Percentiles rank a stretch among this genome's conserved stretches.
phyloP scores from a whole-genome alignment of 176 grass and related monocot species.

The Oryza australiensis region DNA sequence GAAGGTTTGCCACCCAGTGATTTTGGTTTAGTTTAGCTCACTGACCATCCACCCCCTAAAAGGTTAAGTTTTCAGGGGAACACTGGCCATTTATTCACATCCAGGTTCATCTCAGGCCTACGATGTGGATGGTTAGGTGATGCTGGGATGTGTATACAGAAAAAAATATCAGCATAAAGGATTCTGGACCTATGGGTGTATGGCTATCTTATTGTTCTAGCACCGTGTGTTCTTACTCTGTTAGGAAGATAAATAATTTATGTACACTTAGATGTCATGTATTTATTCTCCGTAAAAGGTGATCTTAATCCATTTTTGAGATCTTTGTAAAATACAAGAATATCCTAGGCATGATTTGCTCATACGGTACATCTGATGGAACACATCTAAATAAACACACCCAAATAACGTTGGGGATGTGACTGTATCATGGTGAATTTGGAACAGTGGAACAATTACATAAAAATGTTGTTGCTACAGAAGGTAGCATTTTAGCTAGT shows the following conservation, averaged over 20 bases:
- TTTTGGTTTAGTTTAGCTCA: constrained; percentile 8
- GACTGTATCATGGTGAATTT: constrained; percentile 1
- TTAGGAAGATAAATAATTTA: neutral
- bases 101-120: constrained; percentile 4
- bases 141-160: neutral
- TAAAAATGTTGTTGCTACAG: constrained; percentile 6
- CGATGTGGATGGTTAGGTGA: neutral
- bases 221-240: neutral
- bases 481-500: constrained; percentile 10
- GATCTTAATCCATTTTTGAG: neutral
- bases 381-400: neutral
- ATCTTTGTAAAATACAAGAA: neutral
- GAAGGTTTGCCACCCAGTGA: neutral
- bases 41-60: neutral
- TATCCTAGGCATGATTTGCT: neutral
- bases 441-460: neutral
- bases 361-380: neutral
- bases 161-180: neutral
- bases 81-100: neutral
- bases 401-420: neutral
- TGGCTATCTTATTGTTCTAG: neutral
- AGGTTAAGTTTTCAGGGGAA: neutral
- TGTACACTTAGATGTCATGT: neutral
- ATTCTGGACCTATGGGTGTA: neutral
- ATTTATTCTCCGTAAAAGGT: constrained; percentile 4